Conservation (phyloP, 768 basidiomycete species). For the Imleria badia region DNA sequence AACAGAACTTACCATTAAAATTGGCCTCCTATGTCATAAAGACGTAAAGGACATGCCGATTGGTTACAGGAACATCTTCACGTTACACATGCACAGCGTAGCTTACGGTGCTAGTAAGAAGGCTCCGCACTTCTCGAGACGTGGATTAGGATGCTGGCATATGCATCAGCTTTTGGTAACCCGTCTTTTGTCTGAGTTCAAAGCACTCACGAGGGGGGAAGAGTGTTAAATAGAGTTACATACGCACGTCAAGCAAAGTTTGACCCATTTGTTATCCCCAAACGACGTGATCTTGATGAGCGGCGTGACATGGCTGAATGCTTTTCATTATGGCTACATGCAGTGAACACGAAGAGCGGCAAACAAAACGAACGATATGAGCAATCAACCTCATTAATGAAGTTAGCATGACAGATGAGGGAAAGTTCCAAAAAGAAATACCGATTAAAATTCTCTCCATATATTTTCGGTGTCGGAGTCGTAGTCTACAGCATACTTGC, state of each 20-base stretch:
- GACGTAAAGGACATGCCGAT: not conserved
- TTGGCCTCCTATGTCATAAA: constrained; percentile 11
- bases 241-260: constrained; percentile 23
- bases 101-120: not conserved
- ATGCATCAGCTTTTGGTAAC: constrained; percentile 7
- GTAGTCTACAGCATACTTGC: constrained; percentile 28
- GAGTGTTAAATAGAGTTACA: constrained; percentile 20
- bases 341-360: constrained; percentile 13
- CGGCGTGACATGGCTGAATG: not conserved
- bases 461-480: constrained; percentile 23
- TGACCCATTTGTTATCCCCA: constrained; percentile 10
- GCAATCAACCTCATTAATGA: constrained; percentile 2
- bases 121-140: constrained; percentile 1
- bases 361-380: constrained; percentile 7
- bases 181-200: constrained; percentile 15
- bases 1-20: constrained; percentile 6
- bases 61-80: not conserved
- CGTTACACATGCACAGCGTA: not conserved
- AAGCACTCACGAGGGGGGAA: constrained; percentile 2
- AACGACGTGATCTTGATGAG: too few species aligned
- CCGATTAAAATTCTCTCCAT: constrained; percentile 35
- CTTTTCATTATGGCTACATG: constrained; percentile 18
- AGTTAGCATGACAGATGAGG: not conserved
- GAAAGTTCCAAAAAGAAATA: constrained; percentile 12
- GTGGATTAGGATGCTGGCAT: constrained; percentile 14